phyloP scores from a whole-genome alignment of 2,329 filamentous ascomycete genomes.

The Boeremia lycopersici region DNA sequence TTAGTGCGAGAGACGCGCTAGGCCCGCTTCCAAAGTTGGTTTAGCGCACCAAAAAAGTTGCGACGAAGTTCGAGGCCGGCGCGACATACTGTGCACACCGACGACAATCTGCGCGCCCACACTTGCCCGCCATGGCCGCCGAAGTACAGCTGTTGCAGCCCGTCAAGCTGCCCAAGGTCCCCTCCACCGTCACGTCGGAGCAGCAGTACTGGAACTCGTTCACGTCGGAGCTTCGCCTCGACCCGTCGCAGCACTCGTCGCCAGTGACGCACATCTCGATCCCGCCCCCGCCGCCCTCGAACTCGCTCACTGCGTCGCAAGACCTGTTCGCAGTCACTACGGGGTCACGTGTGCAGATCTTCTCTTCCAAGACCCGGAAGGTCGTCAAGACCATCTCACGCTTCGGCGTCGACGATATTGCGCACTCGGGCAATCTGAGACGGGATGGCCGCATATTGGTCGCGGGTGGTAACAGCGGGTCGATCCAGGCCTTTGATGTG shows the following conservation, averaged over 20 bases:
- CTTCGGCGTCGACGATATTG: constrained; percentile 79
- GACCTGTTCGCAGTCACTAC: constrained; percentile 93
- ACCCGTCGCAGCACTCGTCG: constrained; percentile 84
- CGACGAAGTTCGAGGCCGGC: constrained; percentile 6
- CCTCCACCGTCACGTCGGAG: constrained; percentile 84
- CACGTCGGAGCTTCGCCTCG: constrained; percentile 83
- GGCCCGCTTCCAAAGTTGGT: background rate
- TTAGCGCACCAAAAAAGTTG: constrained; percentile 14
- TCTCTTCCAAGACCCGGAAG: constrained; percentile 89
- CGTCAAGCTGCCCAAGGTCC: constrained; percentile 82
- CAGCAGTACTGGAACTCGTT: constrained; percentile 97
- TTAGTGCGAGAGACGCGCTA: background rate
- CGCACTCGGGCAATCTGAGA: constrained; percentile 86
- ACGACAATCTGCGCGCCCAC: background rate
- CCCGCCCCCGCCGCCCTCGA: constrained; percentile 54
- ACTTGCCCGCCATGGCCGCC: constrained; percentile 72
- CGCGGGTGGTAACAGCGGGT: constrained; percentile 88
- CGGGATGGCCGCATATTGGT: constrained; percentile 87
- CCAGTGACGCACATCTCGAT: constrained; percentile 90
- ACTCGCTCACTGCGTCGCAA: constrained; percentile 48
- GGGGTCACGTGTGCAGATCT: constrained; percentile 90
- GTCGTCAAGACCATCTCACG: constrained; percentile 91
- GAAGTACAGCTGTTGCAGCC: constrained; percentile 80
- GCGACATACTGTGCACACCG: constrained; percentile 13
- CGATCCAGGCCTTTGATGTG: constrained; percentile 94